A percentile compares a stretch with the other conserved stretches of the same genome.
phyloP scores from a whole-genome alignment of 2,329 filamentous ascomycete species.

The Diplodia intermedia region DNA sequence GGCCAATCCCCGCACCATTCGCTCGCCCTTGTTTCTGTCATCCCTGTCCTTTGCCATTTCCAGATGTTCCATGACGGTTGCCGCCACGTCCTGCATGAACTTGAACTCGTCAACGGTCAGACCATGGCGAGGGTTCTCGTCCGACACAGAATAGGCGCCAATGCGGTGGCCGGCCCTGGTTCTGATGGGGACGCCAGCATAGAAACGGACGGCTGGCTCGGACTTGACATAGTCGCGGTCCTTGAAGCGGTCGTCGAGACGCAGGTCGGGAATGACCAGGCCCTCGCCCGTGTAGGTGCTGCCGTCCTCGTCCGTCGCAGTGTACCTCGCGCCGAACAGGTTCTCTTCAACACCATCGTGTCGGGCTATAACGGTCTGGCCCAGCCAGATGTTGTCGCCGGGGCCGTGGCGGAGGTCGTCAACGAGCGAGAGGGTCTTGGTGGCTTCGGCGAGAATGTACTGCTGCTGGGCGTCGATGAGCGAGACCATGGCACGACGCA shows the following conservation, averaged over 20 bases:
- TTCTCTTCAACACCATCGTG: constrained; percentile 36
- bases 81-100: constrained; percentile 63
- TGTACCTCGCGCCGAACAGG: constrained; percentile 26
- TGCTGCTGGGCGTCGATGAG: constrained; percentile 46
- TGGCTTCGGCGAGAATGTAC: constrained; percentile 50
- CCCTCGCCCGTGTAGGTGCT: constrained; percentile 27
- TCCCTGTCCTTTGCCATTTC: constrained; percentile 34
- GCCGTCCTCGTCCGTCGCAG: constrained; percentile 20
- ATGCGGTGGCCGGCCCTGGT: constrained; percentile 65
- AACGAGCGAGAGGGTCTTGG: constrained; percentile 40
- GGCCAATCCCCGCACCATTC: constrained; percentile 43
- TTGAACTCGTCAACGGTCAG: constrained; percentile 57
- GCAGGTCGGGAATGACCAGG: constrained; percentile 43
- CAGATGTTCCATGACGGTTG: constrained; percentile 47
- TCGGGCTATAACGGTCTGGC: constrained; percentile 43
- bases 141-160: constrained; percentile 66
- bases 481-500: constrained; percentile 45
- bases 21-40: constrained; percentile 41
- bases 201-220: constrained; percentile 51
- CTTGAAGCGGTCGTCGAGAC: constrained; percentile 49
- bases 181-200: constrained; percentile 67
- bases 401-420: constrained; percentile 33
- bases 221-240: constrained; percentile 42
- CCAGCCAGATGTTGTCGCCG: constrained; percentile 39
- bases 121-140: constrained; percentile 62